phyloP scores from a whole-genome alignment of 169 alveolate genomes.

The Eimeria acervulina region DNA sequence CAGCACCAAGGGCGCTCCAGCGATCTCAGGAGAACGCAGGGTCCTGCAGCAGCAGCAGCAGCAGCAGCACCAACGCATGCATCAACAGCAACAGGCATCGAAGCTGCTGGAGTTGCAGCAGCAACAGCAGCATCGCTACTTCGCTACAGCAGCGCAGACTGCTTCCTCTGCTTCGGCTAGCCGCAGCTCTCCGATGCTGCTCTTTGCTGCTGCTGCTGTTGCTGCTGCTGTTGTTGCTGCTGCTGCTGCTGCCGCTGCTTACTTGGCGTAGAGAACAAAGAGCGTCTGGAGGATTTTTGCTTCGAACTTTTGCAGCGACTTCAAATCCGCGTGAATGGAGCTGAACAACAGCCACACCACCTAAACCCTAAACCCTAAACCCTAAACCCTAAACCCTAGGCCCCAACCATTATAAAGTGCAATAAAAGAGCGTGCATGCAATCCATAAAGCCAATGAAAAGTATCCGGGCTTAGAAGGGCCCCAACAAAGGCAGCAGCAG shows the following conservation, averaged over 20 bases:
- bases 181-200: not conserved
- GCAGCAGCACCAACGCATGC: constrained; percentile 2
- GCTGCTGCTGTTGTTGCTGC: constrained; percentile 40
- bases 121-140: not conserved
- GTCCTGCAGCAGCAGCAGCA: constrained; percentile 73
- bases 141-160: not conserved
- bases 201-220: constrained; percentile 17
- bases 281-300: not conserved
- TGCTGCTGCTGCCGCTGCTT: constrained; percentile 53
- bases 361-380: not conserved
- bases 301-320: constrained; percentile 18
- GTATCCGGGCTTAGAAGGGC: not conserved
- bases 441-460: not conserved
- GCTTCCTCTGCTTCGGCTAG: too few relatives aligned
- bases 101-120: not conserved
- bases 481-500: not conserved
- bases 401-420: not conserved
- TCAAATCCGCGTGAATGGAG: constrained; percentile 32
- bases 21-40: constrained; percentile 53
- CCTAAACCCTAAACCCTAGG: not conserved
- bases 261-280: constrained; percentile 61
- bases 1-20: constrained; percentile 64
- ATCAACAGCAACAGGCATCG: constrained; percentile 29
- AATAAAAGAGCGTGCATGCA: not conserved
- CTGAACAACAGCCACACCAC: not conserved